A percentile compares a stretch with the other conserved stretches of the same genome.
Conservation (phyloP, 2,329 filamentous ascomycete genomes). For the Ophiostoma ulmi region DNA sequence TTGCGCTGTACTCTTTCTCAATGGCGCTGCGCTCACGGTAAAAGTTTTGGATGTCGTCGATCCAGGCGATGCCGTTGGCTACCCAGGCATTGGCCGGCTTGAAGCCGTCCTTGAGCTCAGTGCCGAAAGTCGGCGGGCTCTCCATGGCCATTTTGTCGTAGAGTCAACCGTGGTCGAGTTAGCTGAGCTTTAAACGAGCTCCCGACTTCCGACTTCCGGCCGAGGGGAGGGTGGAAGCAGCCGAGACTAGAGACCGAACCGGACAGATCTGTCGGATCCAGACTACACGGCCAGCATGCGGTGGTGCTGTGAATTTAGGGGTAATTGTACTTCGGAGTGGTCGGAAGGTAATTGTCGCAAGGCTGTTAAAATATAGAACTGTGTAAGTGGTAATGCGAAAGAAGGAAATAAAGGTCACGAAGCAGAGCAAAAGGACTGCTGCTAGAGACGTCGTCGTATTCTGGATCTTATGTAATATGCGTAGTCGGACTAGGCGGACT, state of each 20-base stretch:
- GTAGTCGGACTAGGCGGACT: conserved; percentile 10
- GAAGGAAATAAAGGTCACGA: not conserved
- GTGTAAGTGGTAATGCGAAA: not conserved
- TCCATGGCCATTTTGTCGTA: conserved; percentile 59
- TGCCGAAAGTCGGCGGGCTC: conserved; percentile 78
- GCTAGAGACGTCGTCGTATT: conserved; percentile 5
- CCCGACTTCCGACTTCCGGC: not conserved
- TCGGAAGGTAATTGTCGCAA: not conserved
- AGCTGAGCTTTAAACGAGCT: not conserved
- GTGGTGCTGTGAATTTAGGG: not conserved
- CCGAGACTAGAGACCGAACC: not conserved
- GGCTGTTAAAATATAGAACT: too few relatives aligned
- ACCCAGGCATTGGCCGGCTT: conserved; percentile 93
- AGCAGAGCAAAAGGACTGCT: not conserved
- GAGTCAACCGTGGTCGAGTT: not conserved
- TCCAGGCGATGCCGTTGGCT: conserved; percentile 81
- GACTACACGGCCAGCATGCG: conserved; percentile 16
- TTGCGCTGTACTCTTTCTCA: conserved; percentile 93
- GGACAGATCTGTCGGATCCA: not conserved
- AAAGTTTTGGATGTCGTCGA: conserved; percentile 95
- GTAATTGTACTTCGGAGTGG: not conserved
- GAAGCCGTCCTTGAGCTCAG: conserved; percentile 97
- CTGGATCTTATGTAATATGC: not conserved
- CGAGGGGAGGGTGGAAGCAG: not conserved
- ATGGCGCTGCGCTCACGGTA: conserved; percentile 91